phyloP scores from a whole-genome alignment of 2,329 filamentous ascomycete genomes.

The Aspergillus hortae region DNA sequence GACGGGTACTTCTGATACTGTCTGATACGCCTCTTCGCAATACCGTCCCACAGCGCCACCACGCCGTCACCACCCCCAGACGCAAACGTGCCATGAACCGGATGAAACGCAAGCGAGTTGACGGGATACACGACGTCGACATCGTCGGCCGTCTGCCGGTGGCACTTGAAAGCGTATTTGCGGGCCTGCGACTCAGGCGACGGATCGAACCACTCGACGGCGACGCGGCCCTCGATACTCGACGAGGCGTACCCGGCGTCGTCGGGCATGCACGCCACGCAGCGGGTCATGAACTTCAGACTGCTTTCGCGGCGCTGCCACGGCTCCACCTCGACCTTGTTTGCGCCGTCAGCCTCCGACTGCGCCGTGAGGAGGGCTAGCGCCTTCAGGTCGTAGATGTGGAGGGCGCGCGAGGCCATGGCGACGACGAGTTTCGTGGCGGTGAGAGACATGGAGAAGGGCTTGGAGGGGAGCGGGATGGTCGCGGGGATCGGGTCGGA shows the following conservation, averaged over 20 bases:
- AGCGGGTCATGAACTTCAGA: slow-evolving; percentile 91
- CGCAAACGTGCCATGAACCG: slow-evolving; percentile 77
- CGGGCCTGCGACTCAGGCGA: slow-evolving; percentile 79
- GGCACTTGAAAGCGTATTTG: slow-evolving; percentile 99
- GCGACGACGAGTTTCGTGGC: slow-evolving; percentile 87
- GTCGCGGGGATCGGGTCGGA: slow-evolving; percentile 56
- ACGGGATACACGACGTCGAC: slow-evolving; percentile 87
- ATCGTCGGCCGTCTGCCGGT: slow-evolving; percentile 68
- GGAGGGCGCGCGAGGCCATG: slow-evolving; percentile 88
- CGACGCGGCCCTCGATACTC: slow-evolving; percentile 91
- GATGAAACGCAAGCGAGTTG: slow-evolving; percentile 85
- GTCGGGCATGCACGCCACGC: slow-evolving; percentile 93
- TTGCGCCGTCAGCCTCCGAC: slow-evolving; percentile 38
- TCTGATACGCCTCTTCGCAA: slow-evolving; percentile 82
- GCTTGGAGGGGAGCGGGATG: slow-evolving; percentile 76
- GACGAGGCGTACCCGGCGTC: slow-evolving; percentile 90
- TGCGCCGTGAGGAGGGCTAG: slow-evolving; percentile 56
- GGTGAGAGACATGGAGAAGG: slow-evolving; percentile 76
- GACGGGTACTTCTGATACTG: slow-evolving; percentile 83
- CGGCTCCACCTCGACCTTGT: slow-evolving; percentile 60
- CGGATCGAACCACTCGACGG: slow-evolving; percentile 97
- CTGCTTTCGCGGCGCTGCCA: slow-evolving; percentile 94
- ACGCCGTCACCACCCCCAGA: slow-evolving; percentile 86
- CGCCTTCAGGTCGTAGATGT: slow-evolving; percentile 84
- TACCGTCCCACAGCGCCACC: slow-evolving; percentile 89